Evolutionary conservation across 495 filamentous ascomycete species (phyloP), one percentile per base, ranked within the genome.

Genomic region (Amorphotheca resinae): DNA sequence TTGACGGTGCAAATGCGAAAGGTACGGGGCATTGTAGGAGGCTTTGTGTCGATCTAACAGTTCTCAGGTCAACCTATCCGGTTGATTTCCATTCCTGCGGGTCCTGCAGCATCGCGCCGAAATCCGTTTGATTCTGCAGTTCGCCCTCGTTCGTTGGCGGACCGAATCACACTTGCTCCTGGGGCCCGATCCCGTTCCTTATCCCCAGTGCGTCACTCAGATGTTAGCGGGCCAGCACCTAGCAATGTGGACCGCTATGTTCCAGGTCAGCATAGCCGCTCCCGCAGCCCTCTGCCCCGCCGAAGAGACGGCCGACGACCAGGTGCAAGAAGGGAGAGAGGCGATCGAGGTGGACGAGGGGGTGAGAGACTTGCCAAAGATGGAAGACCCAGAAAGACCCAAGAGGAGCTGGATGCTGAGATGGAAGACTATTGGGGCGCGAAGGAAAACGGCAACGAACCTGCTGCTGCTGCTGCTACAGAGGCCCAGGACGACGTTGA

Each of bases 1-100:
- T 79, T 49, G 80, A 95, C 59, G 84, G 84, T 38, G 87, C 88
- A 45, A 95, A 94, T 61, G 89, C 89, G 26, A 83, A 88, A 50
- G 85, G 83, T 67, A 64, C 38, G 48, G 37, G 17, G 20, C 11
- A 8, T 7, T 21, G 12, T 1, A 25, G 18, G 9, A 20, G 16
- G 5, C 6, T 6, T 16, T 15, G 4, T 18, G 31, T 25, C 1
- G 1, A 1, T 15, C 38, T 50, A 45, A 50, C 14, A 14, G 17
- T 28, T 17, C 7, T 8, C 30, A 72, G 74, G 77, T 43, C 87
- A 95, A 59, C 87, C 85, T 2, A 94, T 96, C 46, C 79, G 73
- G n/a, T 59, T 95, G 21, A 77, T 77, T 1, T 64, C 88, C 12
- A 55, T 91, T 15, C 71, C 79, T 8, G 55, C 57, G 34, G 68